Evolutionary conservation across 1,284 basidiomycete genomes (phyloP), one percentile per base, ranked within the genome.

Genomic region (Austropuccinia psidii): DNA sequence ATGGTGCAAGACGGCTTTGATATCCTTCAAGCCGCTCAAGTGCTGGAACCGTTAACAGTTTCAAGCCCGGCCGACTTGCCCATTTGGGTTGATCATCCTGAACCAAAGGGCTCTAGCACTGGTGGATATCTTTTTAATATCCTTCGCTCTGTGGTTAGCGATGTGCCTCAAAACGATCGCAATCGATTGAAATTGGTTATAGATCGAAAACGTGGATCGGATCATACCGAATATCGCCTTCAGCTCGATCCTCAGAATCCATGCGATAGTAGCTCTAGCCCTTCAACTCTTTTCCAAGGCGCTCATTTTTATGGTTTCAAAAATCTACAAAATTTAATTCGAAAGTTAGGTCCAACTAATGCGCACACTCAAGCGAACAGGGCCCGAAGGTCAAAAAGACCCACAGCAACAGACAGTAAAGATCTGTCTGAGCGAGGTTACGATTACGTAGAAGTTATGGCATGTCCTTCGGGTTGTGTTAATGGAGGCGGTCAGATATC

Each of bases 401-500:
- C 45, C n/a, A 17, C 31, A 15, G 19, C 41, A 21, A 39, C 27
- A 9, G 39, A 43, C n/a, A 45, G 74, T 45, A 21, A n/a, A 8
- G 27, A 47, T 19, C 62, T 64, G 58, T 43, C 19, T 1, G 54
- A 19, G 11, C 49, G 66, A 39, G 43, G 37, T n/a, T 67, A 95
- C 80, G 95, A 98, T 82, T 98, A 95, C 81, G 89, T 98, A 60
- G 96, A 99, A 79, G 93, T 99, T 75, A 98, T 99, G 96, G 96
- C 96, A 27, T 99, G 96, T 83, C 96, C 96, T 0, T 88, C 90
- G 0, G 96, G 96, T 6, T 98, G 96, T 80, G 91, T 97, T 60
- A 98, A 98, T 79, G 95, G 96, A 2, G 95, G 96, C 31, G 96
- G 96, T 1, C 96, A 98, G 82, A 84, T 94, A 78, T 88, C 89